Evolutionary conservation across 306 rosid species (phyloP).

Genomic region (Quercus engelmannii): DNA sequence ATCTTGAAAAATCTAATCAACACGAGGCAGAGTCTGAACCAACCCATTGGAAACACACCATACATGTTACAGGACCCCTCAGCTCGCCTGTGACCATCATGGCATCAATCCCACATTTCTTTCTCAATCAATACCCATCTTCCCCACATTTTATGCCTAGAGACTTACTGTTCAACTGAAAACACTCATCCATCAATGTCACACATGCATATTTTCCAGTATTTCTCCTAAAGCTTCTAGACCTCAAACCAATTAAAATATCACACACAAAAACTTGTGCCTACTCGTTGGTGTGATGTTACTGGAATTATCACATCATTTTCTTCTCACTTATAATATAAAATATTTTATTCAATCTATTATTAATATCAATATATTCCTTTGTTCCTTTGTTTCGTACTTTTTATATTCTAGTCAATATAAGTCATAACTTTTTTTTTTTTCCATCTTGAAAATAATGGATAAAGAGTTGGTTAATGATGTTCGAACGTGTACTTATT

Average conservation of each 20-base stretch:
- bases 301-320: no score
- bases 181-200: constrained; percentile 27
- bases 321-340: no score
- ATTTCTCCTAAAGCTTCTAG: constrained; percentile 14
- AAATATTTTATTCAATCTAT: no score
- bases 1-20: constrained; percentile 21
- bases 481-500: no score
- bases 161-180: constrained; percentile 44
- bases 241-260: constrained; percentile 10
- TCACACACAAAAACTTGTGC: constrained; percentile 6
- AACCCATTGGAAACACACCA: constrained; percentile 34
- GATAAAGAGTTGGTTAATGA: no score
- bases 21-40: constrained; percentile 31
- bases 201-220: neutral
- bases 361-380: no score
- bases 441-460: no score
- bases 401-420: no score
- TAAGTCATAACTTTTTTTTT: no score
- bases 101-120: constrained; percentile 26
- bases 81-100: constrained; percentile 45
- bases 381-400: no score
- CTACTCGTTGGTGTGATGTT: neutral
- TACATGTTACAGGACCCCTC: constrained; percentile 29
- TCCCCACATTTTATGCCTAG: constrained; percentile 31
- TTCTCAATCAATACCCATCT: constrained; percentile 41